Evolutionary conservation across 2,329 filamentous ascomycete species (phyloP).

Genomic region (Aspergillus pseudoviridinutans): DNA sequence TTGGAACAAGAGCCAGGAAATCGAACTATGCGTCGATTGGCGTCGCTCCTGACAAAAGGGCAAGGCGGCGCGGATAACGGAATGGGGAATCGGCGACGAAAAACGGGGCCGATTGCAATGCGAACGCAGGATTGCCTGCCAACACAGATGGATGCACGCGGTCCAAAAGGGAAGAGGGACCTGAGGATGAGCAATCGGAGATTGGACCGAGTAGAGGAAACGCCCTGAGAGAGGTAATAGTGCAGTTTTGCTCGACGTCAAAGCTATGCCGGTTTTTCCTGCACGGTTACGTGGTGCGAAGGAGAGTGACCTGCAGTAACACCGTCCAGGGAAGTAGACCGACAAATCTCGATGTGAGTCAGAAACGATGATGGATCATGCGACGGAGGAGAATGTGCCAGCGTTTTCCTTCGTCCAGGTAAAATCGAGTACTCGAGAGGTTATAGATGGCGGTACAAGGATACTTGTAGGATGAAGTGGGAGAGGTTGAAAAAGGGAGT

Average conservation of each 20-base stretch:
- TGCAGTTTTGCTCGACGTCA: slow-evolving; percentile 25
- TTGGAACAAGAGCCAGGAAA: background rate
- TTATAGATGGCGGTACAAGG: slow-evolving; percentile 5
- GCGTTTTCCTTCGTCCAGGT: slow-evolving; percentile 12
- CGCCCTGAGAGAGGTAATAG: slow-evolving; percentile 21
- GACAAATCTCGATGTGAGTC: slow-evolving; percentile 12
- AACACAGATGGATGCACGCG: slow-evolving; percentile 33
- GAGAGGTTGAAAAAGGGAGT: background rate
- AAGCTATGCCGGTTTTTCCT: slow-evolving; percentile 26
- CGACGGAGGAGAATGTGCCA: slow-evolving; percentile 15
- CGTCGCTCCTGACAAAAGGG: slow-evolving; percentile 8
- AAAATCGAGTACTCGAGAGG: slow-evolving; percentile 1
- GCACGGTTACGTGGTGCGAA: slow-evolving; percentile 35
- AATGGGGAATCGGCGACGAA: slow-evolving; percentile 21
- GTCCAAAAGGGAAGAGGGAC: slow-evolving; percentile 29
- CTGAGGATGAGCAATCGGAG: slow-evolving; percentile 26
- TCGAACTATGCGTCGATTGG: slow-evolving; percentile 10
- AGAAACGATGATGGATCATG: slow-evolving; percentile 25
- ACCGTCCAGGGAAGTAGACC: slow-evolving; percentile 13
- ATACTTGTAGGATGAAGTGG: slow-evolving; percentile 1
- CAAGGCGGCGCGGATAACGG: slow-evolving; percentile 14
- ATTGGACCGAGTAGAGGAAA: slow-evolving; percentile 21
- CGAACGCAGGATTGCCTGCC: slow-evolving; percentile 32
- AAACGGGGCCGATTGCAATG: slow-evolving; percentile 16
- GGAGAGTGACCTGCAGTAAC: slow-evolving; percentile 24